Percentiles rank a stretch among this genome's conserved stretches.
phyloP scores from a whole-genome alignment of 371 early-diverging fungal species.

The Zopfochytrium polystomum region DNA sequence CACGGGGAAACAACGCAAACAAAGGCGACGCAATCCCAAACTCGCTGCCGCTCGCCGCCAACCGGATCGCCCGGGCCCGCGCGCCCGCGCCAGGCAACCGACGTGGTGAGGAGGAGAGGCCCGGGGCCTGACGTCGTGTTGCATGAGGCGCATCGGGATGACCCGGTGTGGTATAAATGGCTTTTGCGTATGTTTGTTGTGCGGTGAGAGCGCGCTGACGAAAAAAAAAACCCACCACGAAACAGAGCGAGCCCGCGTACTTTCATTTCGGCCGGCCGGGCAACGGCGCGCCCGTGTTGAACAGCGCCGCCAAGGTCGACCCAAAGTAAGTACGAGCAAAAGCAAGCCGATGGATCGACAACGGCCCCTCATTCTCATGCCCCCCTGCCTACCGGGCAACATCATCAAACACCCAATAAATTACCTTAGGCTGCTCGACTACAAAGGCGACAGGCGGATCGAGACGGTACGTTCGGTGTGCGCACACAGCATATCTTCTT shows the following conservation, averaged over 20 bases:
- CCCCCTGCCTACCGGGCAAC: no score
- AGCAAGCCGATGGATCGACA: not conserved
- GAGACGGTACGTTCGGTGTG: slow-evolving; percentile 12
- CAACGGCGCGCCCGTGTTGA: slow-evolving; percentile 10
- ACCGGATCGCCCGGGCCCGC: not conserved
- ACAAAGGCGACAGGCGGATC: slow-evolving; percentile 9
- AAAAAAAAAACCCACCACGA: no score
- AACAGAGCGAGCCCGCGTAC: slow-evolving; percentile 17
- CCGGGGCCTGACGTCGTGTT: slow-evolving; percentile 8
- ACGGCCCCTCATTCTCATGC: not conserved
- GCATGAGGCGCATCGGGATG: slow-evolving; percentile 14
- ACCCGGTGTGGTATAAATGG: no score
- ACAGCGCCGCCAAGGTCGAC: slow-evolving; percentile 11
- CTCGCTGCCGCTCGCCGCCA: no score
- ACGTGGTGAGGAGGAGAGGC: slow-evolving; percentile 14
- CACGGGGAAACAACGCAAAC: no score
- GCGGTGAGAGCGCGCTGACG: no score
- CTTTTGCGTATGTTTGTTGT: no score
- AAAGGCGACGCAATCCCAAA: no score
- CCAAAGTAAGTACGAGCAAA: slow-evolving; percentile 10
- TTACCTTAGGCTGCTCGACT: slow-evolving; percentile 18
- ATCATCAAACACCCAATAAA: no score
- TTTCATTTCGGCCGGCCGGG: slow-evolving; percentile 22
- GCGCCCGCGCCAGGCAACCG: slow-evolving; percentile 10
- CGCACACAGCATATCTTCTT: no score